Percentiles rank a stretch among this genome's conserved stretches.
These are phyloP conservation scores for Scheffersomyces amazonensis DNA, from an alignment of 805 yeast genomes.

Conservation along the genomic window DNA sequence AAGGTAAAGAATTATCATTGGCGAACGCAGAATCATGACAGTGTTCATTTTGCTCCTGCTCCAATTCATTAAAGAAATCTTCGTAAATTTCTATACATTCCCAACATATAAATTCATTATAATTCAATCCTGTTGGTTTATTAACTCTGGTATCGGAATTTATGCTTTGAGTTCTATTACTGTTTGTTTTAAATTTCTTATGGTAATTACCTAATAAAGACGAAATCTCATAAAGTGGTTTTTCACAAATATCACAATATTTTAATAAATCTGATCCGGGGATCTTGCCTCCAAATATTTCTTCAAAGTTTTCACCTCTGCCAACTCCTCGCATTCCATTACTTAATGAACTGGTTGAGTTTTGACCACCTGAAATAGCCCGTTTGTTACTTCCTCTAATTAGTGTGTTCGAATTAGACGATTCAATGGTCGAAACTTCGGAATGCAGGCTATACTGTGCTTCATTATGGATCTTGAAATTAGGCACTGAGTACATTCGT, in stretches of 20 bases:
- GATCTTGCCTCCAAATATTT: slow-evolving; percentile 31
- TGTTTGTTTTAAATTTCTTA: not conserved
- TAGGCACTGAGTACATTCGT: slow-evolving; percentile 1
- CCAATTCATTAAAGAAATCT: slow-evolving; percentile 42
- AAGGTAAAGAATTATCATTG: not conserved
- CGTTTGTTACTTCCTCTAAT: not conserved
- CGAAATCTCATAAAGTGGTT: slow-evolving; percentile 61
- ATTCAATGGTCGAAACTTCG: slow-evolving; percentile 1
- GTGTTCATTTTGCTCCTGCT: not conserved
- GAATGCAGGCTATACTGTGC: not conserved
- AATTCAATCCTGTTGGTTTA: slow-evolving; percentile 8
- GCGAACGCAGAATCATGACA: not conserved
- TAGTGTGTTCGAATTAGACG: not conserved
- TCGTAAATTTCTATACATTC: slow-evolving; percentile 61
- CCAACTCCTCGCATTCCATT: not conserved
- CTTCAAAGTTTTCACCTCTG: slow-evolving; percentile 27
- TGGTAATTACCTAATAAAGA: slow-evolving; percentile 20
- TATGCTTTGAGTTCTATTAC: slow-evolving; percentile 8
- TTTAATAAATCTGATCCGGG: slow-evolving; percentile 39
- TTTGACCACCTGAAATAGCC: not conserved
- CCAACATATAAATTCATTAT: slow-evolving; percentile 59
- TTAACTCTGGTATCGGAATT: slow-evolving; percentile 14
- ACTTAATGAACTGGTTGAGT: not conserved
- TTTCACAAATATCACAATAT: slow-evolving; percentile 68
- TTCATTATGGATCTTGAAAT: not conserved